Evolutionary conservation across 1,139 yeast genomes (phyloP), one percentile per base, ranked within the genome.

Genomic region (Pneumocystis jirovecii): DNA sequence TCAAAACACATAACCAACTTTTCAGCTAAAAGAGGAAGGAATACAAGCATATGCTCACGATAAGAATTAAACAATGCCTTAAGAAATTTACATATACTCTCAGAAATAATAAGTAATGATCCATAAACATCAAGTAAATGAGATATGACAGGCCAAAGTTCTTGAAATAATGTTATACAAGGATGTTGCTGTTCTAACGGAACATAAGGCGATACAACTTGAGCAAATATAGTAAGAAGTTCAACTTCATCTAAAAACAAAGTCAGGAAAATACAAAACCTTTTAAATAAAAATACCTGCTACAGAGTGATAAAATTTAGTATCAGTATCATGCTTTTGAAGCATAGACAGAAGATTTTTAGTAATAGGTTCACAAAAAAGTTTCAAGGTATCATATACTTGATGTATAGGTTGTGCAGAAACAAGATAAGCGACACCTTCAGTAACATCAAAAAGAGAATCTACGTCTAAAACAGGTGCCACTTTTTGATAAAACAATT

Each of bases 401-500:
- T 76, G 77, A 1, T 76, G 79, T 21, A 70, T 70, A 17, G 82
- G 79, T 68, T 83, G 85, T 64, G 86, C 84, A 61, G 81, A 80
- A 64, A 93, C 81, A 61, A 93, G 89, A 71, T 89, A 89, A 10
- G 96, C 93, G 69, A 95, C 81, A 44, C 98, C 99, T 73, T 90
- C 95, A 17, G 91, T 86, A 63, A 91, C 82, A 73, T 90, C 96
- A 72, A 84, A 84, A 64, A 86, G 79, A 0, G 96, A 86, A 65
- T 84, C 84, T 44, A 82, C 74, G 71, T 89, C 96, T 62, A 90
- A 77, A 25, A 73, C 70, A 19, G 76, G 75, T 56, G 78, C 76
- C 57, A 91, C 82, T 70, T 83, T 85, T 65, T 83, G 83, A 75
- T 89, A 93, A 69, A 93, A 85, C 69, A 84, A 80, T 71, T 85